Percentiles rank a stretch among this genome's conserved stretches.
These are phyloP conservation scores for Glycine latifolia DNA, from an alignment of 306 rosid species.

Conservation along the genomic window DNA sequence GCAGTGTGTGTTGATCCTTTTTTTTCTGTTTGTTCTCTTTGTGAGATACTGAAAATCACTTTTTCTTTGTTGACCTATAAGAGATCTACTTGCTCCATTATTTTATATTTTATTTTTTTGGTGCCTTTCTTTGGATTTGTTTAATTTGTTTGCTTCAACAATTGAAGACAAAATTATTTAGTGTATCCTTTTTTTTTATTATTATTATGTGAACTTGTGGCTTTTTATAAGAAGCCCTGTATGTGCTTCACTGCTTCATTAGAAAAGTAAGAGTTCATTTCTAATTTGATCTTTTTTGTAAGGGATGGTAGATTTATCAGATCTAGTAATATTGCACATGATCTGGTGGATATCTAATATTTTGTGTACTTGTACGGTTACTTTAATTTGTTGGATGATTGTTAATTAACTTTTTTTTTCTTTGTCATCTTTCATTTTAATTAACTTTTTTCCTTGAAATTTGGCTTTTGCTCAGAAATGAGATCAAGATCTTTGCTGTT, in stretches of 20 bases:
- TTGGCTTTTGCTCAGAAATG: background rate
- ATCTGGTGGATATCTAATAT: constrained; percentile 40
- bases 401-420: constrained; percentile 9
- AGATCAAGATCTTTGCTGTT: constrained; percentile 30
- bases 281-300: constrained; percentile 21
- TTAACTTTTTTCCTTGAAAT: background rate
- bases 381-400: constrained; percentile 13
- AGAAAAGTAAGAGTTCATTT: background rate
- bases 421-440: background rate
- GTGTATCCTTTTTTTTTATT: background rate
- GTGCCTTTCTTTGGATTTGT: constrained; percentile 5
- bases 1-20: background rate
- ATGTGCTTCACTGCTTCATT: background rate
- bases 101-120: background rate
- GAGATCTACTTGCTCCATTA: constrained; percentile 43
- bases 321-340: constrained; percentile 45
- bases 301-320: constrained; percentile 39
- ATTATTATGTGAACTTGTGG: constrained; percentile 25
- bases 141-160: background rate
- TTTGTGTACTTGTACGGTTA: constrained; percentile 34
- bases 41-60: background rate
- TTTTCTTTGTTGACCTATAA: background rate
- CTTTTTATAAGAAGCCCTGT: background rate
- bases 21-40: background rate
- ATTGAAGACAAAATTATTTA: background rate